These are phyloP conservation scores for Eucalyptus victrix DNA, from an alignment of 345 rosid genomes.

Conservation along the genomic window DNA sequence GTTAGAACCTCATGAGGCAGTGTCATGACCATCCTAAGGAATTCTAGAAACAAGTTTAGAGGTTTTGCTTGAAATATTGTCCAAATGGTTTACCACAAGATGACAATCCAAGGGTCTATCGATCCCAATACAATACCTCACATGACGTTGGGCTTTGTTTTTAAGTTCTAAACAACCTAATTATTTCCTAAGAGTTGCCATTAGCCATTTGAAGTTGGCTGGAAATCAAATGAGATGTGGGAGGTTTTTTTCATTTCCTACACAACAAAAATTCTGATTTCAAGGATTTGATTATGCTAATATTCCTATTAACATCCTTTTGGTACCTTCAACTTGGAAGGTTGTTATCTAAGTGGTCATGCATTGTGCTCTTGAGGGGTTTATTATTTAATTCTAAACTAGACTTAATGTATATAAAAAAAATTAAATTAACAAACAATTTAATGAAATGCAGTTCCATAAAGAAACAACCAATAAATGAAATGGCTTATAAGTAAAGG, in stretches of 20 bases:
- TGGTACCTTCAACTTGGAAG: neutral
- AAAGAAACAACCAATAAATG: neutral
- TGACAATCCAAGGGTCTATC: neutral
- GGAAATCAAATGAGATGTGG: neutral
- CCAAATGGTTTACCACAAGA: neutral
- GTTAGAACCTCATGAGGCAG: no score
- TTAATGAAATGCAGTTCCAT: neutral
- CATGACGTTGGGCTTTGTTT: neutral
- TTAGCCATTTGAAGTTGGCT: no score
- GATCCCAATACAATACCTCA: neutral
- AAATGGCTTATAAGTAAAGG: neutral
- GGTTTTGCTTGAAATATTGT: neutral
- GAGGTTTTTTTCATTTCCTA: neutral
- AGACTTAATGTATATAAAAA: no score
- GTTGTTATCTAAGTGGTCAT: neutral
- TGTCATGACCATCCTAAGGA: rapidly evolving
- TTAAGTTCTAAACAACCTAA: neutral
- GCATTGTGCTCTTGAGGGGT: neutral
- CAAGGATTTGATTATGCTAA: no score
- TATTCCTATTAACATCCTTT: no score
- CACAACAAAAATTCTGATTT: no score
- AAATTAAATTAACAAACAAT: neutral
- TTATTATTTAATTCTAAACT: no score
- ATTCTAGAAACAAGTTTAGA: neutral
- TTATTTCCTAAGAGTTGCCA: neutral